These are phyloP conservation scores for Alternaria brassicicola DNA, from an alignment of 2,329 filamentous ascomycete species.

Conservation along the genomic window DNA sequence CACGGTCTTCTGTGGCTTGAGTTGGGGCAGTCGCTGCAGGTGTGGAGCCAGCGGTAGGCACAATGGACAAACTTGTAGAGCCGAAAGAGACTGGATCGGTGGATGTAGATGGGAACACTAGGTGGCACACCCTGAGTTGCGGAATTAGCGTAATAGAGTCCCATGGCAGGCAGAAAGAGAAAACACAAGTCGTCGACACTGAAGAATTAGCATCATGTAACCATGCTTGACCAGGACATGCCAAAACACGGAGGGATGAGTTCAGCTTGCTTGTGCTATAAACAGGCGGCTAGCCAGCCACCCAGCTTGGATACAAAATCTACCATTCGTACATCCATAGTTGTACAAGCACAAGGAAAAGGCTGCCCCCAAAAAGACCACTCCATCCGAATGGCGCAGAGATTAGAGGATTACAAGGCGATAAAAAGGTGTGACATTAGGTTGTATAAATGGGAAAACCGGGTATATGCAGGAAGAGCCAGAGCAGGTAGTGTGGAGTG, in stretches of 20 bases:
- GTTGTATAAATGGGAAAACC: slow-evolving; percentile 29
- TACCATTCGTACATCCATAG: neutral
- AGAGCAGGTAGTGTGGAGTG: slow-evolving; percentile 21
- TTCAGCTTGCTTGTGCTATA: neutral
- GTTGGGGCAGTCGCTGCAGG: neutral
- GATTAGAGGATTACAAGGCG: slow-evolving; percentile 12
- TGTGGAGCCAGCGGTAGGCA: neutral
- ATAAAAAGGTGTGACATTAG: slow-evolving; percentile 2
- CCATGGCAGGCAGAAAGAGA: neutral
- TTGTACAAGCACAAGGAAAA: neutral
- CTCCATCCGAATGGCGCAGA: neutral
- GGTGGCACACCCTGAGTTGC: neutral
- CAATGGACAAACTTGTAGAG: neutral
- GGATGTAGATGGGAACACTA: neutral
- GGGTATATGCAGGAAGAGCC: slow-evolving; percentile 49
- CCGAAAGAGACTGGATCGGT: neutral
- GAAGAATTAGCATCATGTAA: neutral
- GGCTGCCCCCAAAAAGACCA: neutral
- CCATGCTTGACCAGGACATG: neutral
- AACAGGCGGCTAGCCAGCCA: neutral
- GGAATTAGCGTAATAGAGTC: neutral
- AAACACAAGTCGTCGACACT: neutral
- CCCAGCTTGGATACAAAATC: neutral
- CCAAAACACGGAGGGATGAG: neutral
- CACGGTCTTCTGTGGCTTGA: neutral